Evolutionary conservation across 1,284 basidiomycete species (phyloP), one percentile per base, ranked within the genome.

Genomic region (Volvariella surrecta): DNA sequence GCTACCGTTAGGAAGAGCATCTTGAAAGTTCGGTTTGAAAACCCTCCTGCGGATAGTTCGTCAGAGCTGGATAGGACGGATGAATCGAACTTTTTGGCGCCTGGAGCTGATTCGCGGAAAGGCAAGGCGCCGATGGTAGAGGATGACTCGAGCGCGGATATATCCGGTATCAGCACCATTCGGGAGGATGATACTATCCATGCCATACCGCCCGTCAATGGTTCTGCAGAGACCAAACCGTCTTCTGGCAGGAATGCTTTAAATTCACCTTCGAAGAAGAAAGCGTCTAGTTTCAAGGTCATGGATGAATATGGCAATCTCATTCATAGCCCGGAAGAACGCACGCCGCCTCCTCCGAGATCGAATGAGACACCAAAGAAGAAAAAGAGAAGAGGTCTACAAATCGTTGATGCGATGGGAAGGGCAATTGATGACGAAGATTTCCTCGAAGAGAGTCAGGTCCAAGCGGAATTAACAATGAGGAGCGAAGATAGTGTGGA

Each of bases 351-450:
- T 34, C 45, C 30, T 3, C 61, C 63, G 24, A 60, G 61, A 39
- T 28, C 24, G 24, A 6, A 28, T 11, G 24, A 28, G 11, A 28
- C 24, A 6, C 24, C 6, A 28, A 6, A 11, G 11, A 28, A 11
- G 11, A 28, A 28, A 10, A 68, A 48, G 42, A 68, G 57, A 52
- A 73, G 68, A 50, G 52, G 58, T 17, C 66, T 83, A 32, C 72
- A 78, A 34, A 63, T 85, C 35, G 70, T 83, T 24, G 82, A 87
- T 54, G 77, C 78, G 1, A 77, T 82, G 74, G 82, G 80, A 8
- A 69, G 65, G 44, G 74, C 76, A 49, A 64, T 83, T 20, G 64
- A 71, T 7, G 48, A 41, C 10, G 51, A 47, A 6, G 64, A 72
- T 46, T 46, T 21, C 16, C 41, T 40, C 37, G 45, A 46, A 21